phyloP scores from a whole-genome alignment of 1,139 yeast genomes.

The Nakaseomyces bracarensis region DNA sequence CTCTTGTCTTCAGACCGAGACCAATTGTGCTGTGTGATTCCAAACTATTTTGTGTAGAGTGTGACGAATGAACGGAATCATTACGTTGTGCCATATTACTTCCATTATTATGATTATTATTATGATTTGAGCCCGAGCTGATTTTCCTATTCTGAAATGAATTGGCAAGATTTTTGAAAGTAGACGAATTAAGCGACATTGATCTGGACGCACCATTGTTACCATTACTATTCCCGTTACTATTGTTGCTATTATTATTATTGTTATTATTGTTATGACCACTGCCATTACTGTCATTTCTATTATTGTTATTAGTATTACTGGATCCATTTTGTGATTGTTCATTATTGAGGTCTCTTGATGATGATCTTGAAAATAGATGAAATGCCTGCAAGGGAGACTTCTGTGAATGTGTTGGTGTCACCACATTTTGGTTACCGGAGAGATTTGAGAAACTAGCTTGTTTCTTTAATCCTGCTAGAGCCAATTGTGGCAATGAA shows the following conservation, averaged over 20 bases:
- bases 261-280: conserved; percentile 11
- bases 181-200: conserved; percentile 32
- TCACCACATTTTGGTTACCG: conserved; percentile 11
- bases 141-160: conserved; percentile 22
- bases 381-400: conserved; percentile 31
- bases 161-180: conserved; percentile 30
- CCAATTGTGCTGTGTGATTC: conserved; percentile 21
- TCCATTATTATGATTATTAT: conserved; percentile 7
- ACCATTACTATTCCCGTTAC: conserved; percentile 11
- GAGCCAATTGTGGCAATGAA: conserved; percentile 27
- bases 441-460: conserved; percentile 20
- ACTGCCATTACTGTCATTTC: conserved; percentile 5
- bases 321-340: background rate
- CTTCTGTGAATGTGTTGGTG: conserved; percentile 21
- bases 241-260: conserved; percentile 14
- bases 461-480: conserved; percentile 23
- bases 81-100: conserved; percentile 7
- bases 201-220: conserved; percentile 22
- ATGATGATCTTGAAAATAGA: conserved; percentile 26
- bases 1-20: conserved; percentile 33
- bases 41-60: conserved; percentile 1
- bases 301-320: background rate
- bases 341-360: conserved; percentile 21
- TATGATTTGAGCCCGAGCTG: conserved; percentile 7
- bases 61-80: conserved; percentile 3